A percentile compares a stretch with the other conserved stretches of the same genome.
Evolutionary conservation across 1,139 yeast species (phyloP).

Genomic region (Geotrichum citri-aurantii): DNA sequence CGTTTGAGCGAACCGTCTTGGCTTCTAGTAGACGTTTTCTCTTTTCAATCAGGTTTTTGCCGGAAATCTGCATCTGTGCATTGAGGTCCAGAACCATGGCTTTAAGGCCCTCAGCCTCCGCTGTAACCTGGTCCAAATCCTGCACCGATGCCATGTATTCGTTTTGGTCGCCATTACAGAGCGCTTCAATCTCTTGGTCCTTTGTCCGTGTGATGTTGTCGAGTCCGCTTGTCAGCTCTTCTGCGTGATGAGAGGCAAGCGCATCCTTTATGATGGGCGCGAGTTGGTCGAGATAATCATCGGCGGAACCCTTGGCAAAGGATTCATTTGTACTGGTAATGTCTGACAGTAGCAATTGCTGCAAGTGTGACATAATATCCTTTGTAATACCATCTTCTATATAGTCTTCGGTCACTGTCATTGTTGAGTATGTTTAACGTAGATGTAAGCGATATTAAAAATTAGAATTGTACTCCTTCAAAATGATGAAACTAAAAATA

Average conservation of each 20-base stretch:
- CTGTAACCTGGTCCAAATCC: constrained; percentile 52
- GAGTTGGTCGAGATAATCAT: constrained; percentile 71
- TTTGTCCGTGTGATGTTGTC: constrained; percentile 54
- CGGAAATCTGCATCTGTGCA: constrained; percentile 38
- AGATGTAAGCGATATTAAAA: not conserved
- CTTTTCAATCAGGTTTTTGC: constrained; percentile 17
- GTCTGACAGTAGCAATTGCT: constrained; percentile 18
- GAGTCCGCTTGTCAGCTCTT: constrained; percentile 51
- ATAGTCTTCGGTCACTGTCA: constrained; percentile 6
- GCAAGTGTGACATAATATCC: constrained; percentile 17
- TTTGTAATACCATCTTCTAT: constrained; percentile 16
- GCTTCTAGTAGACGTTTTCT: constrained; percentile 31
- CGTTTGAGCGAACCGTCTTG: constrained; percentile 30
- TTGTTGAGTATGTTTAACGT: not conserved
- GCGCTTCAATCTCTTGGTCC: constrained; percentile 57
- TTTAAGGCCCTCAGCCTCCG: constrained; percentile 50
- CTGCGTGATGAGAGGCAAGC: constrained; percentile 50
- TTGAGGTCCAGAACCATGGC: constrained; percentile 49
- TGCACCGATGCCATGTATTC: constrained; percentile 47
- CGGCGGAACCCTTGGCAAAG: constrained; percentile 26
- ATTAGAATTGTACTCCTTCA: not conserved
- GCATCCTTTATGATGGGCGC: constrained; percentile 75
- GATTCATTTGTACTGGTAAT: not conserved
- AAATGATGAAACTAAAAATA: not conserved
- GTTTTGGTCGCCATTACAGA: constrained; percentile 59